Evolutionary conservation across 78 protist genomes (phyloP), one percentile per base, ranked within the genome.

Genomic region (Pigoraptor vietnamica): DNA sequence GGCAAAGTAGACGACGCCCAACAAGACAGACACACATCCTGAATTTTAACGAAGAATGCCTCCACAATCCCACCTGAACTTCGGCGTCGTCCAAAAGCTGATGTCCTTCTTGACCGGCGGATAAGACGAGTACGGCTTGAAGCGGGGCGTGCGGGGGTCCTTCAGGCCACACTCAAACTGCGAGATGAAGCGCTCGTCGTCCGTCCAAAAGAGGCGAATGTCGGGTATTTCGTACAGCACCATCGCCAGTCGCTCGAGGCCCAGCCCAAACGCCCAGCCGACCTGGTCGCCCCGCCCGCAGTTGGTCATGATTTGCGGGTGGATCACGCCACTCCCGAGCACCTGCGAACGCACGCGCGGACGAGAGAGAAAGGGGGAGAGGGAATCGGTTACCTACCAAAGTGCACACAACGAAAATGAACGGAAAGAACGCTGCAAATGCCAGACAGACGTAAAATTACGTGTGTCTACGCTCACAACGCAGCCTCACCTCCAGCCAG

Each of bases 161-260:
- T 2, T 2, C 14, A 19, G 32, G 10, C 92, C 67, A 37, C 88
- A 2, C 55, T 38, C 93, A 23, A 97, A 95, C 90, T 97, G 98
- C 36, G 6, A 0, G 81, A 35, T 84, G 90, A 98, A 98, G 38
- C 99, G 93, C 32, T 9, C 36, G 95, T 98, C 99, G 0, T 86
- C 56, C 25, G 94, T 91, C 99, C 99, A 98, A 92, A 98, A 98
- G 93, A 98, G 90, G n/a, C 99, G 96, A 86, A 98, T 96, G 94
- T 98, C 99, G 1, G 97, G 98, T 48, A 97, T 95, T 38, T 91
- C 96, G 35, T 95, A 97, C 29, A 96, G 88, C 10, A 94, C 94
- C 98, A 98, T 97, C n/a, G 99, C 99, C 32, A 97, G 79, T 6
- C 99, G 93, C 92, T 98, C 99, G 39, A 98, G 88, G n/a, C 99